These are phyloP conservation scores for Mycena metata DNA, from an alignment of 768 basidiomycete genomes.

Conservation along the genomic window DNA sequence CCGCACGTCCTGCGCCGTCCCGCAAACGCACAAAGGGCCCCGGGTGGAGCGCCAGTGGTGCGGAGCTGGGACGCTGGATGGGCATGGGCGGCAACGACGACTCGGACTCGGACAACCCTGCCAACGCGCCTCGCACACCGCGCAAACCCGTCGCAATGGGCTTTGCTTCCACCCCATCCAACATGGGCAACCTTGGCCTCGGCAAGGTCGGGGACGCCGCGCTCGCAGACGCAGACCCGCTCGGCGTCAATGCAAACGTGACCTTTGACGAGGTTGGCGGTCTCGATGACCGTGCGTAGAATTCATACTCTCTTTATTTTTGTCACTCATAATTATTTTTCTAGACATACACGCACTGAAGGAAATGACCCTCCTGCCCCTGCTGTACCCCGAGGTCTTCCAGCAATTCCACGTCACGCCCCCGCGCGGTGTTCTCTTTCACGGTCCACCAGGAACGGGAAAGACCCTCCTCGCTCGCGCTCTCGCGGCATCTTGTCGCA, in stretches of 20 bases:
- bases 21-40: conserved; percentile 59
- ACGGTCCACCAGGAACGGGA: conserved; percentile 98
- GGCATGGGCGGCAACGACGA: conserved; percentile 77
- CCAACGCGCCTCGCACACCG: conserved; percentile 60
- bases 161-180: conserved; percentile 79
- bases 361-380: conserved; percentile 98
- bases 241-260: conserved; percentile 93
- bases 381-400: conserved; percentile 97
- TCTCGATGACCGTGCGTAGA: conserved; percentile 86
- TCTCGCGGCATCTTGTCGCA: conserved; percentile 91
- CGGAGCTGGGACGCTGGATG: conserved; percentile 84
- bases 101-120: conserved; percentile 77
- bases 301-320: background rate
- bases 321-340: conserved; percentile 15
- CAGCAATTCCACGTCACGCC: conserved; percentile 95
- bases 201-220: conserved; percentile 89
- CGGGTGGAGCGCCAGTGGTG: conserved; percentile 86
- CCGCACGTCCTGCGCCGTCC: conserved; percentile 26
- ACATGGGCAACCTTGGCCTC: conserved; percentile 85
- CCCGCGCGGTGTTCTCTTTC: conserved; percentile 96
- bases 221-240: conserved; percentile 94
- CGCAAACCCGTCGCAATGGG: conserved; percentile 74
- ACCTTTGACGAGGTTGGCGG: conserved; percentile 98
- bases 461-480: conserved; percentile 96
- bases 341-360: conserved; percentile 95